Base-by-base conservation (phyloP, 2,329 filamentous ascomycete species). In the Cordyceps fumosorosea region DNA sequence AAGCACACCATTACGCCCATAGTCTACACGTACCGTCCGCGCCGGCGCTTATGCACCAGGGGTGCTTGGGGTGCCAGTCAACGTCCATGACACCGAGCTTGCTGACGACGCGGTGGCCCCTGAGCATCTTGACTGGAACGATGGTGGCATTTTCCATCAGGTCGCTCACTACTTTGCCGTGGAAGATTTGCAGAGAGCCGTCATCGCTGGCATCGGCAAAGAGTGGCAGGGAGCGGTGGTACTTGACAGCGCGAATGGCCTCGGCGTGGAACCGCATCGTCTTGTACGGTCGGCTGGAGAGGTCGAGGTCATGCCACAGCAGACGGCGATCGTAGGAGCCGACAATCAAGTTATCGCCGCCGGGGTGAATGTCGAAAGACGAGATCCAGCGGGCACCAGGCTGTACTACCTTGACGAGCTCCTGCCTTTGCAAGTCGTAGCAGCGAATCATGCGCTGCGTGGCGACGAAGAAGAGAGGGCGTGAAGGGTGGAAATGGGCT, bases 191-290 rank as follows among this genome's bases (percentile, higher is more conserved):
- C 67, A 98, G 78, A 22, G 89, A 91, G 32, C 95, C 95, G 74
- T 99, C 95, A 73, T 99, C 96, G 73, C 90, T 95, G 22, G 91
- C 92, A 73, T 98, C 93, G 0, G 93, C 95, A 71, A 99, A 98
- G 42, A 99, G 81, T 20, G 95, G 93, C 48, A 83, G 84, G 64
- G 87, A 86, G 63, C 87, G 87, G 76, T 99, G 96, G 76, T 90
- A 99, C 68, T 86, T 88, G 61, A 97, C 95, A 14, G 89, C 86
- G 54, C 96, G 86, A 70, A 99, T 96, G 52, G 95, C 95, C 75
- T 96, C 90, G 64, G 85, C 79, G 78, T 99, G 95, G 80, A 98
- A 99, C 56, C 95, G 86, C 77, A 99, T 87, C 1, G 93, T 98
- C 81, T 97, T 97, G 81, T 96, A 98, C 0, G 95, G 95, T 56